Evolutionary conservation across 768 basidiomycete genomes (phyloP).

Genomic region (Steccherinum ochraceum): DNA sequence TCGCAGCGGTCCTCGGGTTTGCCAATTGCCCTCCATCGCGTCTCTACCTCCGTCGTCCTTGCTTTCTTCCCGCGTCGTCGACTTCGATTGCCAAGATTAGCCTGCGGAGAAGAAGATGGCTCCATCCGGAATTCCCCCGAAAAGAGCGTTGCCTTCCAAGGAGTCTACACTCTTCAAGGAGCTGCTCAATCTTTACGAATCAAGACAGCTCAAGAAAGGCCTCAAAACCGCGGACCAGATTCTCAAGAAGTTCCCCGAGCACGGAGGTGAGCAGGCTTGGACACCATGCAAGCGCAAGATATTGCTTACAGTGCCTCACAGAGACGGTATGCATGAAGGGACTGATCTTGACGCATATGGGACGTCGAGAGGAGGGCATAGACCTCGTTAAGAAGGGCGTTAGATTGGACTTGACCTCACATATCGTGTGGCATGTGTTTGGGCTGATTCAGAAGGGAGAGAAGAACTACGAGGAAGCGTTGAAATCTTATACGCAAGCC

Average conservation of each 20-base stretch:
- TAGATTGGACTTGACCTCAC: constrained; percentile 74
- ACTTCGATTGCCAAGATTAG: too few relatives aligned
- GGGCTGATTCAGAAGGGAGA: constrained; percentile 92
- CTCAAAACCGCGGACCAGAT: constrained; percentile 89
- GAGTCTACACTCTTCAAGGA: constrained; percentile 85
- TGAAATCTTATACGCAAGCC: constrained; percentile 89
- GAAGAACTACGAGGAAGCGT: constrained; percentile 91
- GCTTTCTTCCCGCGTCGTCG: too few relatives aligned
- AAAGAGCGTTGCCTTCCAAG: constrained; percentile 67
- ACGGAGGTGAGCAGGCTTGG: constrained; percentile 67
- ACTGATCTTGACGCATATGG: constrained; percentile 76
- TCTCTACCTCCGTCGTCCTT: too few relatives aligned
- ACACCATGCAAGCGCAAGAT: neutral
- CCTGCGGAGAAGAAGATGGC: constrained; percentile 18
- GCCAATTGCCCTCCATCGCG: too few relatives aligned
- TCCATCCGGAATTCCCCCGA: constrained; percentile 18
- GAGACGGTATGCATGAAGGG: constrained; percentile 98
- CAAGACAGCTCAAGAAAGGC: constrained; percentile 82
- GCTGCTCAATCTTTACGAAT: constrained; percentile 81
- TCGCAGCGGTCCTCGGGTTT: too few relatives aligned
- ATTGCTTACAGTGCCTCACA: constrained; percentile 26
- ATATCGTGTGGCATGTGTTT: constrained; percentile 98
- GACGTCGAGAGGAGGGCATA: constrained; percentile 72
- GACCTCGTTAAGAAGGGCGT: constrained; percentile 83
- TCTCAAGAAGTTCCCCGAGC: constrained; percentile 91